These are phyloP conservation scores for Citrullus colocynthis DNA, from an alignment of 306 rosid genomes.

Conservation along the genomic window DNA sequence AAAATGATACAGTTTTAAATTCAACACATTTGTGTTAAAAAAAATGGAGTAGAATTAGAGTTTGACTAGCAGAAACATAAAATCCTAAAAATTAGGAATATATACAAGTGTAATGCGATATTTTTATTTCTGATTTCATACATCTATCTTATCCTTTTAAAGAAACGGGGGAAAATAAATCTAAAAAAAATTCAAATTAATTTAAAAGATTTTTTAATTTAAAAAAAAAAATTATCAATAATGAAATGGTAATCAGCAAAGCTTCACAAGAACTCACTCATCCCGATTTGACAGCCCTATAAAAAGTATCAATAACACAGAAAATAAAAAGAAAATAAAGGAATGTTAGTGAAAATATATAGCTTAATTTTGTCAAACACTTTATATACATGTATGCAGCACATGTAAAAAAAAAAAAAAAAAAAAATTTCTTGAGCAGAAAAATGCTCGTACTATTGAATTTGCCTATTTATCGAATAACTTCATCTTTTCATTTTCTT, in stretches of 20 bases:
- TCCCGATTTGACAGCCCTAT: neutral
- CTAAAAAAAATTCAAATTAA: neutral
- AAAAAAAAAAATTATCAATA: neutral
- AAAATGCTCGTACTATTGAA: too few relatives aligned
- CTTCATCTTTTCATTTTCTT: too few relatives aligned
- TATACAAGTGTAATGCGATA: neutral
- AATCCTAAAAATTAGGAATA: neutral
- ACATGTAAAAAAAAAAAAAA: too few relatives aligned
- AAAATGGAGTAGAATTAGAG: neutral
- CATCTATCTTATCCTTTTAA: neutral
- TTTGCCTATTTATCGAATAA: too few relatives aligned
- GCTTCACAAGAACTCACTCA: neutral
- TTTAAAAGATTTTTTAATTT: neutral
- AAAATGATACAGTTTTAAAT: too few relatives aligned
- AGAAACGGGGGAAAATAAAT: neutral
- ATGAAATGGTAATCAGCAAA: neutral
- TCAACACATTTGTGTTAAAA: too few relatives aligned
- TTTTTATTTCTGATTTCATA: neutral
- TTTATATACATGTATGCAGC: too few relatives aligned
- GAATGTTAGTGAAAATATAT: neutral
- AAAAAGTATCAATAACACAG: neutral
- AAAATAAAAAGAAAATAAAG: neutral
- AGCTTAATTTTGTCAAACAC: neutral
- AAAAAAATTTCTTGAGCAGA: too few relatives aligned
- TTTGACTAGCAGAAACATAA: neutral